These are phyloP conservation scores for Magnolia officinalis DNA, from an alignment of 164 flowering plant species.

Conservation along the genomic window DNA sequence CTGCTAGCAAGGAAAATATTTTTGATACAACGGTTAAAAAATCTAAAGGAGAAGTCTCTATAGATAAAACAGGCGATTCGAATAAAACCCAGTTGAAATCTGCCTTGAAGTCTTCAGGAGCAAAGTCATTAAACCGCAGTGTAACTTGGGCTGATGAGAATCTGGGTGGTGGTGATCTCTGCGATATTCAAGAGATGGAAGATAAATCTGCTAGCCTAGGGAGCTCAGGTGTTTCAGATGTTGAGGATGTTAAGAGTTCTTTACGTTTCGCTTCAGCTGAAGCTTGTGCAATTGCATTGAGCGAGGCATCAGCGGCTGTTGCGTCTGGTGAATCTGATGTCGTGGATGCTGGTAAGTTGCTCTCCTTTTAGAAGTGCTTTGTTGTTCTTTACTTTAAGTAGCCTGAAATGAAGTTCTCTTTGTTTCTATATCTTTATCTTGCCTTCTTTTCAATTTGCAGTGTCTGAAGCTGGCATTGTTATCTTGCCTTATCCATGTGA, in stretches of 20 bases:
- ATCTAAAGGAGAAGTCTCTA: constrained; percentile 12
- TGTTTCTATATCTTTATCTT: neutral
- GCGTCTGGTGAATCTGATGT: constrained; percentile 60
- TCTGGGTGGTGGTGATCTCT: constrained; percentile 28
- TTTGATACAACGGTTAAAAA: constrained; percentile 15
- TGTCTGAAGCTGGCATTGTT: constrained; percentile 64
- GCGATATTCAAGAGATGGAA: constrained; percentile 21
- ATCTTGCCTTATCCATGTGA: constrained; percentile 44
- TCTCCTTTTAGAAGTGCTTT: constrained; percentile 1
- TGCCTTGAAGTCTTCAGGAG: constrained; percentile 51
- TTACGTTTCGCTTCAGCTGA: constrained; percentile 65
- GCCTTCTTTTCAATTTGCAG: constrained; percentile 28
- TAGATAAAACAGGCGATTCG: constrained; percentile 14
- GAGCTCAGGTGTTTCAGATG: constrained; percentile 8
- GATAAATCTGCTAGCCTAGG: constrained; percentile 1
- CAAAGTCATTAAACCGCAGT: constrained; percentile 39
- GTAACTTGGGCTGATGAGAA: constrained; percentile 93
- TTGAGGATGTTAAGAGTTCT: constrained; percentile 26
- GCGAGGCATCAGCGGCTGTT: constrained; percentile 72
- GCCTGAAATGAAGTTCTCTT: constrained; percentile 4
- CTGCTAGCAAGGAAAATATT: constrained; percentile 10
- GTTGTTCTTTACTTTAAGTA: neutral
- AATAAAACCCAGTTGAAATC: constrained; percentile 39
- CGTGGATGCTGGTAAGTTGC: constrained; percentile 55
- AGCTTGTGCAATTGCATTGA: constrained; percentile 74